These are phyloP conservation scores for Miscanthus lutarioriparius DNA, from an alignment of 176 grass and related monocot genomes.

Conservation along the genomic window DNA sequence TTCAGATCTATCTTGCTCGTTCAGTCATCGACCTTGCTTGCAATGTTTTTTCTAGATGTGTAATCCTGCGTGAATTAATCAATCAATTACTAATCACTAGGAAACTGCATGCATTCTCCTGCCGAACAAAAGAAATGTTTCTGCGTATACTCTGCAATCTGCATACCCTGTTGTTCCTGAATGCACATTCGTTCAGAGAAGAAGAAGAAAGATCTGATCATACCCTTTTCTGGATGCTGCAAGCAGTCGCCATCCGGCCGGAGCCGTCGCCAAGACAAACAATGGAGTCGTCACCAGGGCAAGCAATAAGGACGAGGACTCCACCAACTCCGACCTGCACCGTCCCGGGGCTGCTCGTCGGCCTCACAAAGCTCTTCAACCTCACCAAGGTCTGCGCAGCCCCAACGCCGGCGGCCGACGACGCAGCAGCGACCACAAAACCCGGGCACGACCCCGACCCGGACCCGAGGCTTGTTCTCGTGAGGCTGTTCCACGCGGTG, in stretches of 20 bases:
- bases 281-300: constrained; percentile 16
- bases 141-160: too few species aligned
- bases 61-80: too few species aligned
- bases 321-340: not conserved
- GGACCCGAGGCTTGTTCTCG: not conserved
- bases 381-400: constrained; percentile 27
- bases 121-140: not conserved
- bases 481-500: not conserved
- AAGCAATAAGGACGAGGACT: not conserved
- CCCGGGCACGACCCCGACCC: not conserved
- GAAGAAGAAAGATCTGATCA: not conserved
- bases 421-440: not conserved
- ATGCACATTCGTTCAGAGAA: not conserved
- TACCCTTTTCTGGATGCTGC: not conserved
- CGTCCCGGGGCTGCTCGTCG: not conserved
- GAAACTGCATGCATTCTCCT: not conserved
- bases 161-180: not conserved
- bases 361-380: constrained; percentile 28
- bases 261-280: not conserved
- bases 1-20: not conserved
- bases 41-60: too few species aligned
- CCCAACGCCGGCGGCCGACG: not conserved
- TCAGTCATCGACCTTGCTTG: not conserved
- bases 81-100: not conserved
- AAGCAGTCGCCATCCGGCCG: not conserved